These are phyloP conservation scores for Simplicillium sp. DNA, from an alignment of 2,329 filamentous ascomycete species.

Conservation along the genomic window DNA sequence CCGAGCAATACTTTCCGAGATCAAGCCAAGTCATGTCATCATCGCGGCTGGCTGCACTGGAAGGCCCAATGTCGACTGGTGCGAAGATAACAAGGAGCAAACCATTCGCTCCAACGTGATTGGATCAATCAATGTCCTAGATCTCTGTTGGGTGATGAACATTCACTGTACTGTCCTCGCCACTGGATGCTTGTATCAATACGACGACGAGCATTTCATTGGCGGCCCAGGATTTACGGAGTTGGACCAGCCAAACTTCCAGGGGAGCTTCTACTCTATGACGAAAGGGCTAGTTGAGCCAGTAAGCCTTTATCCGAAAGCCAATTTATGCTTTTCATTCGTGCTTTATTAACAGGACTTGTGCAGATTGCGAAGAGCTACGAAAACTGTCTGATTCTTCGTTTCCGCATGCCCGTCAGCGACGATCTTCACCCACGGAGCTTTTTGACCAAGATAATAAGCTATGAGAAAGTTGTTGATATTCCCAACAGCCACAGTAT, in stretches of 20 bases:
- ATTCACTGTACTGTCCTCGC: slow-evolving; percentile 59
- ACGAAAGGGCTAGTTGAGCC: slow-evolving; percentile 56
- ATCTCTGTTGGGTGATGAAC: slow-evolving; percentile 47
- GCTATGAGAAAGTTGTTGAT: slow-evolving; percentile 56
- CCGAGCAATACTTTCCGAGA: slow-evolving; percentile 41
- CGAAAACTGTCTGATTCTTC: slow-evolving; percentile 51
- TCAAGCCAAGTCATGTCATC: slow-evolving; percentile 57
- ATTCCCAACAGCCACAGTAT: slow-evolving; percentile 62
- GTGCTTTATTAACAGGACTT: not conserved
- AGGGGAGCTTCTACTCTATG: slow-evolving; percentile 58
- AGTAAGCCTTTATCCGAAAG: too few relatives aligned
- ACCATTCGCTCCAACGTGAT: slow-evolving; percentile 60
- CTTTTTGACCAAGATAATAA: slow-evolving; percentile 60
- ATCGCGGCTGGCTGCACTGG: slow-evolving; percentile 59
- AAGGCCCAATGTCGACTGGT: slow-evolving; percentile 62
- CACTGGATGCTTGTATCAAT: slow-evolving; percentile 59
- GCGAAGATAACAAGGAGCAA: slow-evolving; percentile 58
- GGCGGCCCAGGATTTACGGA: slow-evolving; percentile 52
- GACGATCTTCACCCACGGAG: slow-evolving; percentile 57
- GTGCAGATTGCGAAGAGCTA: slow-evolving; percentile 51
- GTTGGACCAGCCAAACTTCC: slow-evolving; percentile 55
- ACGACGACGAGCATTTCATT: slow-evolving; percentile 50
- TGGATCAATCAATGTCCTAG: slow-evolving; percentile 53
- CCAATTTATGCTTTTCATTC: too few relatives aligned
- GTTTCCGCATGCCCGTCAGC: slow-evolving; percentile 60